Evolutionary conservation across 73 alveolate species (phyloP), one percentile per base, ranked within the genome.

Genomic region (Halteria grandinella): DNA sequence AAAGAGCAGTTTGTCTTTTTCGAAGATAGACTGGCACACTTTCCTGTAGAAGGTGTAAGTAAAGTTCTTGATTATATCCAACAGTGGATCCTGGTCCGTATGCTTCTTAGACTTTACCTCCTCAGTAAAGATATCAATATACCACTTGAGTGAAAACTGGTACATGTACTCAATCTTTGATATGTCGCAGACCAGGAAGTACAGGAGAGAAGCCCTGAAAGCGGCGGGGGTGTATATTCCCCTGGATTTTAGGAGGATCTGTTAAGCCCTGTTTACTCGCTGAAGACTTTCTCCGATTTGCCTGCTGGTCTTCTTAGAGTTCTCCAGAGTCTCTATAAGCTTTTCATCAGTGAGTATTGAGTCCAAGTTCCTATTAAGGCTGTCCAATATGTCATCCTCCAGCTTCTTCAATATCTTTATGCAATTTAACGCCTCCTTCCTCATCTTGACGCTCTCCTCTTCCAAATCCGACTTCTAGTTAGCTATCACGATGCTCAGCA

Each of bases 401-500:
- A 84, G 64, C 3, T 49, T 73, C 62, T 84, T 74, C 7, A 84
- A 66, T 12, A 21, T 55, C 40, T 47, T 84, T 39, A 84, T 75
- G 17, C 62, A 64, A 0, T 63, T 86, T 0, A 60, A 31, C 3
- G 93, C 88, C 32, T 75, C 88, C 34, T 63, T 51, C 43, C 45
- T 59, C 63, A 59, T 81, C 60, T 84, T 51, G 21, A 84, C 52
- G 0, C 71, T 83, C 83, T 88, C 88, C 52, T 91, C 90, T 45
- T 93, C 97, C 10, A 93, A 85, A 18, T 90, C 85, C 14, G 98
- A 95, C 75, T 93, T 97, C 85, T 98, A 98, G 49, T 93, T 84
- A 33, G 99, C 99, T 20, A 98, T 99, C 60, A 98, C 98, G 51
- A 89, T 85, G 33, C 98, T 97, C 82, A 98, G 92, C 99, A 98